Evolutionary conservation across 2,329 filamentous ascomycete species (phyloP).

Genomic region (Penicillium italicum): DNA sequence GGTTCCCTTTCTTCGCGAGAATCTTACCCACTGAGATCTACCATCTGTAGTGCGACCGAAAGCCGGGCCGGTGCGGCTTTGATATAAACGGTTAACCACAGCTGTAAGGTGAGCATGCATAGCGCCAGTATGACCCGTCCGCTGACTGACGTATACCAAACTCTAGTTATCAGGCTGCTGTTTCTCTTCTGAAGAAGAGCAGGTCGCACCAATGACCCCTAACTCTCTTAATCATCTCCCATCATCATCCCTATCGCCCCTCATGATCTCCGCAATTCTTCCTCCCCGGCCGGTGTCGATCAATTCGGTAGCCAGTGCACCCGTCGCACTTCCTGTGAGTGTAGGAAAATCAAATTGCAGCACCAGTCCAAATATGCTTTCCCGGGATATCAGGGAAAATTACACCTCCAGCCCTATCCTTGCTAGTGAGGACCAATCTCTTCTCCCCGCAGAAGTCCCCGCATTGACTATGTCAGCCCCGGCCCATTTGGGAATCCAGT

Average conservation of each 20-base stretch:
- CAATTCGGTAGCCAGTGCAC: conserved; percentile 28
- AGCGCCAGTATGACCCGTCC: background rate
- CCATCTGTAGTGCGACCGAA: background rate
- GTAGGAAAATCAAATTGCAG: conserved; percentile 23
- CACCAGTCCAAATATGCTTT: conserved; percentile 26
- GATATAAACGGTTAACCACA: background rate
- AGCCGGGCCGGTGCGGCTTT: background rate
- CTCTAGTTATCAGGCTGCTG: background rate
- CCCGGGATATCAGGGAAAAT: background rate
- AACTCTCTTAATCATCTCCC: background rate
- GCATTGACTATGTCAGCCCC: background rate
- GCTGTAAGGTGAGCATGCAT: background rate
- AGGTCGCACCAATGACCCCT: background rate
- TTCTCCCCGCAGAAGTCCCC: background rate
- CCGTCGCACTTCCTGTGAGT: background rate
- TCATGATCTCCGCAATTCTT: conserved; percentile 28
- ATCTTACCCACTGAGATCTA: background rate
- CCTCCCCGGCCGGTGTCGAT: conserved; percentile 33
- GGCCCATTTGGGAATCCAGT: conserved; percentile 15
- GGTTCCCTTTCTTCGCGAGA: background rate
- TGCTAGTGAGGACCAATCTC: background rate
- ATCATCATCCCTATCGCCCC: conserved; percentile 9
- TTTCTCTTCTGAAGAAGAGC: background rate
- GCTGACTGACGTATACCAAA: background rate
- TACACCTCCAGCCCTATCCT: background rate